Conservation (phyloP, 371 early-diverging fungal genomes). For the Circinella minor region DNA sequence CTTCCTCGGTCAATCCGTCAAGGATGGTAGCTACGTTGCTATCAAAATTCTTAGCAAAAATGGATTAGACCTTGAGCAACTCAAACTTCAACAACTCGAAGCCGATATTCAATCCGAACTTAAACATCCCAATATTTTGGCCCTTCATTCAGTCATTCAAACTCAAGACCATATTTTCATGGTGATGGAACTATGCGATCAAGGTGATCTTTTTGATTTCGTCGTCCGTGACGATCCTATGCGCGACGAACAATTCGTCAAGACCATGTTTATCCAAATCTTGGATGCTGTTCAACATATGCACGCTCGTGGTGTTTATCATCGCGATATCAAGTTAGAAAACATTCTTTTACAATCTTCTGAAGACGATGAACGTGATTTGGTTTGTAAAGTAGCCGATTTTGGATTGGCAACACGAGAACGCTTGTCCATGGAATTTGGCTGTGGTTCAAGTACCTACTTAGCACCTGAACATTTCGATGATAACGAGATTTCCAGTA, state of each 20-base stretch:
- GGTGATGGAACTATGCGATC: slow-evolving; percentile 64
- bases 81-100: slow-evolving; percentile 73
- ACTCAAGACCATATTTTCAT: slow-evolving; percentile 51
- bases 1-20: slow-evolving; percentile 53
- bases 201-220: slow-evolving; percentile 65
- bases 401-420: slow-evolving; percentile 84
- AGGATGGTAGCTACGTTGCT: slow-evolving; percentile 51
- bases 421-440: slow-evolving; percentile 69
- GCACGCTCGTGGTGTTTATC: slow-evolving; percentile 61
- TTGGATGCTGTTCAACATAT: slow-evolving; percentile 58
- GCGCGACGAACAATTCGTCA: slow-evolving; percentile 36
- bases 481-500: slow-evolving; percentile 22
- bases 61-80: slow-evolving; percentile 62
- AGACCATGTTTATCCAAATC: slow-evolving; percentile 53
- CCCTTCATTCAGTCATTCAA: slow-evolving; percentile 53
- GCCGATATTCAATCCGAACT: slow-evolving; percentile 71
- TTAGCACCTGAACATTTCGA: slow-evolving; percentile 66
- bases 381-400: slow-evolving; percentile 75
- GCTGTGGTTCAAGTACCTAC: slow-evolving; percentile 78
- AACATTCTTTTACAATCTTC: slow-evolving; percentile 65
- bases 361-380: slow-evolving; percentile 30
- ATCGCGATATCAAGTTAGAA: slow-evolving; percentile 82
- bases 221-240: slow-evolving; percentile 37
- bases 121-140: slow-evolving; percentile 68
- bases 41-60: slow-evolving; percentile 73